Base-by-base conservation (phyloP, 2,329 filamentous ascomycete genomes). In the Cercospora nicotianae region DNA sequence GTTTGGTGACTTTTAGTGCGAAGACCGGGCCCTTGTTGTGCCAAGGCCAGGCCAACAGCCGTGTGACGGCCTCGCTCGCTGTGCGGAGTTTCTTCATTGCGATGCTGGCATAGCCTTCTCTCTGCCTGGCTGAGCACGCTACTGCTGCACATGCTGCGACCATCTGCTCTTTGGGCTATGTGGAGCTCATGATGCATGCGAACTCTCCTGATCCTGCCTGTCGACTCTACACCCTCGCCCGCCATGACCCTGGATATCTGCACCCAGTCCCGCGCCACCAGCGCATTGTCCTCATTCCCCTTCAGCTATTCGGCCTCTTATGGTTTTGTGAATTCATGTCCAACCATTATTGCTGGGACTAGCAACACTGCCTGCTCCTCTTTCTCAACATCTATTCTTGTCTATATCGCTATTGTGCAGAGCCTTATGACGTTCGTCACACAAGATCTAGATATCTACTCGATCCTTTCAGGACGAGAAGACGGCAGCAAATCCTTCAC, bases 181-280 rank as follows among this genome's bases (percentile, higher is more conserved):
- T 67, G 68, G 66, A 72, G 70, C 68, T 70, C 62, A 67, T 62
- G 66, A 70, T 72, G 68, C 69, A 66, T 67, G 69, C 65, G 66
- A 69, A 72, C 64, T 68, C 65, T 70, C 58, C 60, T 67, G 60
- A 69, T 68, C 69, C 65, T 69, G 42, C 58, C 69, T 60, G 64
- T 64, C 64, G 62, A 58, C 51, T 53, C 39, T 36, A 55, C 60
- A 59, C 62, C 51, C 33, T 42, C 60, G 60, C 60, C 45, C 60
- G 45, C 60, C 42, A 26, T 64, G 62, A 64, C 62, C 62, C 62
- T 64, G 62, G 62, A 59, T 64, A 58, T 64, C 31, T 65, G 63
- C 60, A 58, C 60, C 30, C 36, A 60, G 65, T 68, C 69, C 67
- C 69, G 69, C 69, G 62, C 58, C 69, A 67, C 70, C 62, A 67